Evolutionary conservation across 2,329 filamentous ascomycete species (phyloP), one percentile per base, ranked within the genome.

Genomic region (Penicillium verrucosum): DNA sequence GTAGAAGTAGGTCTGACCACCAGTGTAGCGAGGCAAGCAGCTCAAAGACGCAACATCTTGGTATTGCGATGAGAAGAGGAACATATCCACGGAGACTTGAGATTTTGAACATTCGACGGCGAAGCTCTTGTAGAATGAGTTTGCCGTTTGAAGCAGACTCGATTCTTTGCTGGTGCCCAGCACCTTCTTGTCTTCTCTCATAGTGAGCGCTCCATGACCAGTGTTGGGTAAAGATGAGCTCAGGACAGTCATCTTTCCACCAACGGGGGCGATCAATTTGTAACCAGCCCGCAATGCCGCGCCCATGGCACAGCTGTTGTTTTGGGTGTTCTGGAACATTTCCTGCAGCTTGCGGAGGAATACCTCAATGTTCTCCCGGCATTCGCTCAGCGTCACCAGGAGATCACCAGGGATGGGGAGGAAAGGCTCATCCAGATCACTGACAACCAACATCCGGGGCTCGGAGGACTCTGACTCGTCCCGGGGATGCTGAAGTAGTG

Each of bases 71-170:
- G 90, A 94, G 78, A 96, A 97, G 49, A 97, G 81, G 80, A 97
- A 97, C 92, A 97, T 97, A 73, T 97, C 92, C 65, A 99, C 92
- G 0, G 92, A 97, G 29, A 99, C 94, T 75, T 99, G 94, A 65
- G 95, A 96, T 80, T 99, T 99, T 37, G 92, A 97, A 76, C 94
- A 99, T 73, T 99, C 94, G 3, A 99, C 94, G 0, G 94, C 94
- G 69, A 99, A 99, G 68, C 90, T 96, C 82, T 99, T 99, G 83
- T 97, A 99, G 77, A 97, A 99, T 70, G 90, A 92, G 78, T 92
- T 97, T 40, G 86, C 89, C 0, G 94, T 97, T 73, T 97, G 93
- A 51, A 99, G 80, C 32, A 99, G 82, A 60, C 83, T 81, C 63
- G 85, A 91, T 73, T 99, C 94, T 75, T 97, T 97, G 64, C 88